Base-by-base conservation (phyloP, 768 basidiomycete genomes). In the Kwoniella newhampshirensis region DNA sequence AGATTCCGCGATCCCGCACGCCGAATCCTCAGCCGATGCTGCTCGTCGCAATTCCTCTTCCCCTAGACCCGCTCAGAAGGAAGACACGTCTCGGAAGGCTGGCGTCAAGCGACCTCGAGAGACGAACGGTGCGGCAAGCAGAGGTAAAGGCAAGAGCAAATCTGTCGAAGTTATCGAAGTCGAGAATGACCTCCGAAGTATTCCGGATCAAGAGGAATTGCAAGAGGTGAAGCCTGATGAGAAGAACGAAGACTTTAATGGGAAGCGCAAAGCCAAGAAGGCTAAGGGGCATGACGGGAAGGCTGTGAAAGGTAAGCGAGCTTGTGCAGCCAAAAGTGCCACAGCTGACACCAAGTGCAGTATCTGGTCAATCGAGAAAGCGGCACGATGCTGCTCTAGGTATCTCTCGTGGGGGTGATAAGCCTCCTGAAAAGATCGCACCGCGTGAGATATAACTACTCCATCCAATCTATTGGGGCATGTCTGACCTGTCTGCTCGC, bases 391-490 rank as follows among this genome's bases (percentile, higher is more conserved):
- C 50, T 5, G 36, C 40, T 4, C 26, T 55, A 26, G 58, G 62
- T 25, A 46, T 59, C 4, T 39, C 44, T 18, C 46, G 47, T 12
- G 28, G 36, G n/a, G 57, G 48, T 13, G 54, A 57, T 11, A 52
- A 60, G 36, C 39, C 61, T 8, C 61, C 62, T n/a, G 65, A 66
- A 28, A 66, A 66, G 54, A 66, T 66, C 20, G 42, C 35, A 18
- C 60, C 60, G 13, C 53, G 64, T 62, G 27, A 59, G 56, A 44
- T n/a, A n/a, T 41, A n/a, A 41, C 21, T 21, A n/a, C 40, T 41
- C 17, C 11, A 9, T 37, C 11, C 9, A 9, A n/a, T 9, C 36
- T 37, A 9, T n/a, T 15, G 17, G 12, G 27, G 3, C 45, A 12
- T 20, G 13, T 25, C 30, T 25, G 13, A 35, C 36, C 26, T 36